These are phyloP conservation scores for Xylaria sp. DNA, from an alignment of 2,329 filamentous ascomycete genomes.

Conservation along the genomic window DNA sequence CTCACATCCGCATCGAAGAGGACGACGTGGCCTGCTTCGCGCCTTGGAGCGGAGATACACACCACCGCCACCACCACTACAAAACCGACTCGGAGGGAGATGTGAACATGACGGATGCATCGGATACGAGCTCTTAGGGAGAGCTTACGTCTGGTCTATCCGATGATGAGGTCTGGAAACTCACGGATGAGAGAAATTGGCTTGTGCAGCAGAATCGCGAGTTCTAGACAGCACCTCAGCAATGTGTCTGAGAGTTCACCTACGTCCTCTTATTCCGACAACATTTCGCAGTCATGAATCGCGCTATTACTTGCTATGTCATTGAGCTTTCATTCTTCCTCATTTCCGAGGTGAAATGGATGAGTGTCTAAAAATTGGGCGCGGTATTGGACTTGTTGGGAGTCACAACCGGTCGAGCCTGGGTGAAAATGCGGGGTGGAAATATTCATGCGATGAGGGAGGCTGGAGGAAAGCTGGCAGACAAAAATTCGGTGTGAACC, in stretches of 20 bases:
- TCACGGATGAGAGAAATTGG: conserved; percentile 46
- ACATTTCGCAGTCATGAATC: not conserved
- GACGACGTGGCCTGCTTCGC: conserved; percentile 11
- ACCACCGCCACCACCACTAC: not conserved
- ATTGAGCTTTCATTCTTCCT: not conserved
- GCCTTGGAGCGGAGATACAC: conserved; percentile 1
- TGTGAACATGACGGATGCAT: not conserved
- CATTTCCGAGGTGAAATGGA: not conserved
- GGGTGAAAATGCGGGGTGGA: not conserved
- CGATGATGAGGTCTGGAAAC: conserved; percentile 44
- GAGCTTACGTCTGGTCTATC: conserved; percentile 38
- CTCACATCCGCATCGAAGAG: conserved; percentile 6
- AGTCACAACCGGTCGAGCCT: not conserved
- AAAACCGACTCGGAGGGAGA: conserved; percentile 8
- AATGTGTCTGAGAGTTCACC: not conserved
- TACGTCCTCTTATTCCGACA: conserved; percentile 5
- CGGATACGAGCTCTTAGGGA: conserved; percentile 12
- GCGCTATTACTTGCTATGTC: not conserved
- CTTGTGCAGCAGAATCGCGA: conserved; percentile 39
- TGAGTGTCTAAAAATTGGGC: not conserved
- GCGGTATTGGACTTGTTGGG: not conserved
- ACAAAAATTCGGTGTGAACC: not conserved
- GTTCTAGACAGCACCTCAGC: conserved; percentile 12
- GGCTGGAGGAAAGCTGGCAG: conserved; percentile 18
- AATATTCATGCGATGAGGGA: conserved; percentile 4